These are phyloP conservation scores for Xylariales sp. DNA, from an alignment of 2,329 filamentous ascomycete genomes.

Conservation along the genomic window DNA sequence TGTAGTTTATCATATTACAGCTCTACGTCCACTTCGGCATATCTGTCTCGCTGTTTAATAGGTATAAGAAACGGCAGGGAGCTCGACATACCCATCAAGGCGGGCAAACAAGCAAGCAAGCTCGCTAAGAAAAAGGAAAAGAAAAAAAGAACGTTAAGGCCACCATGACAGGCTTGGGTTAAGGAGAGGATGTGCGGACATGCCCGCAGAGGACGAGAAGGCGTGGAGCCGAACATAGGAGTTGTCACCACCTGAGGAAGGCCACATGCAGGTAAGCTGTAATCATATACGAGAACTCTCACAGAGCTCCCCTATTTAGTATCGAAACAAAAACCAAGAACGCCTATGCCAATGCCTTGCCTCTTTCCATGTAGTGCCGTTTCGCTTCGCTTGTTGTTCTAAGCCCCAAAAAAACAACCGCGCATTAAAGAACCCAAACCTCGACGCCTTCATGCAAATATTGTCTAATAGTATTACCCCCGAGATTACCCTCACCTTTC, in stretches of 20 bases:
- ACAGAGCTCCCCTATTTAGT: constrained; percentile 13
- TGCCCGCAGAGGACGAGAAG: neutral
- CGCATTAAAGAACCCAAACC: constrained; percentile 36
- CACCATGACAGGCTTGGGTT: neutral
- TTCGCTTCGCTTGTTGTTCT: constrained; percentile 33
- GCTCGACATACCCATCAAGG: neutral
- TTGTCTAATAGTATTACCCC: constrained; percentile 28
- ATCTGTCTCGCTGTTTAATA: neutral
- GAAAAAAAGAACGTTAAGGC: neutral
- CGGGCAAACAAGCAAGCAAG: constrained; percentile 1
- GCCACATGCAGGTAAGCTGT: neutral
- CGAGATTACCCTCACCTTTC: constrained; percentile 16
- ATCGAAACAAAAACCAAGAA: constrained; percentile 37
- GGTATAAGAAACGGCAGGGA: neutral
- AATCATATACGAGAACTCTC: constrained; percentile 5
- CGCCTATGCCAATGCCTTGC: constrained; percentile 46
- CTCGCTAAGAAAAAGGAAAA: neutral
- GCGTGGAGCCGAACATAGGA: neutral
- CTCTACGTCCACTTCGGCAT: neutral
- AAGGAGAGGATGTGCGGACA: neutral
- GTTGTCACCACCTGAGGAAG: neutral
- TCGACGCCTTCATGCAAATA: constrained; percentile 39
- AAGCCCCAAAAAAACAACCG: constrained; percentile 32
- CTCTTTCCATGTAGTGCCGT: constrained; percentile 36
- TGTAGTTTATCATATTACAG: neutral